Evolutionary conservation across 257 asterid genomes (phyloP).

Genomic region (Apocynum venetum): DNA sequence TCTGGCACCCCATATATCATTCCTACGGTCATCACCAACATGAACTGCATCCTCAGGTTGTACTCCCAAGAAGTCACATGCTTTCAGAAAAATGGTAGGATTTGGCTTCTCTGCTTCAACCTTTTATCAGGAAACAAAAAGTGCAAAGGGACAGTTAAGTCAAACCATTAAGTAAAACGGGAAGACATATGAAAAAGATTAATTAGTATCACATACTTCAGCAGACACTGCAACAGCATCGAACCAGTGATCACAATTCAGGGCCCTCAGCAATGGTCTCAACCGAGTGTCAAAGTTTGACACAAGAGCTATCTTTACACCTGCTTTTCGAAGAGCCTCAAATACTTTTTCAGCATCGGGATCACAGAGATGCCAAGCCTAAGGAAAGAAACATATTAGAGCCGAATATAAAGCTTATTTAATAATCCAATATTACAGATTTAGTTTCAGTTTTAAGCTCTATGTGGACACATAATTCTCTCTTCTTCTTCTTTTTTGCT

Average conservation of each 20-base stretch:
- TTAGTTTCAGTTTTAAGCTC: background rate
- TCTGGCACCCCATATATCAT: constrained; percentile 96
- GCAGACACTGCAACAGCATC: constrained; percentile 99
- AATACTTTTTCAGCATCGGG: constrained; percentile 86
- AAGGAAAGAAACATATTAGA: constrained; percentile 13
- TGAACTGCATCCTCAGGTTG: constrained; percentile 94
- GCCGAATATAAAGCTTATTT: background rate
- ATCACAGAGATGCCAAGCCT: constrained; percentile 99
- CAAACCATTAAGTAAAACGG: background rate
- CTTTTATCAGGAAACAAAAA: constrained; percentile 35
- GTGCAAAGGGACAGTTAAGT: background rate
- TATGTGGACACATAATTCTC: background rate
- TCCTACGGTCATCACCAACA: constrained; percentile 97
- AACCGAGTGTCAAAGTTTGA: constrained; percentile 92
- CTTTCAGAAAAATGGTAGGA: constrained; percentile 89
- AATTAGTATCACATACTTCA: constrained; percentile 48
- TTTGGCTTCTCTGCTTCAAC: constrained; percentile 99
- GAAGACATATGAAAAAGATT: background rate
- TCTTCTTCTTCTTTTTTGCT: no score
- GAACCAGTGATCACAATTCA: constrained; percentile 95
- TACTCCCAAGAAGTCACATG: constrained; percentile 87
- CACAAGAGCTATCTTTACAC: constrained; percentile 83
- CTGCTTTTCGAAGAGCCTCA: constrained; percentile 68
- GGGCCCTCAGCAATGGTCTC: constrained; percentile 77
- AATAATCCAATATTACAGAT: background rate